Evolutionary conservation across 2,329 filamentous ascomycete genomes (phyloP).

Genomic region (Camillea tinctor): DNA sequence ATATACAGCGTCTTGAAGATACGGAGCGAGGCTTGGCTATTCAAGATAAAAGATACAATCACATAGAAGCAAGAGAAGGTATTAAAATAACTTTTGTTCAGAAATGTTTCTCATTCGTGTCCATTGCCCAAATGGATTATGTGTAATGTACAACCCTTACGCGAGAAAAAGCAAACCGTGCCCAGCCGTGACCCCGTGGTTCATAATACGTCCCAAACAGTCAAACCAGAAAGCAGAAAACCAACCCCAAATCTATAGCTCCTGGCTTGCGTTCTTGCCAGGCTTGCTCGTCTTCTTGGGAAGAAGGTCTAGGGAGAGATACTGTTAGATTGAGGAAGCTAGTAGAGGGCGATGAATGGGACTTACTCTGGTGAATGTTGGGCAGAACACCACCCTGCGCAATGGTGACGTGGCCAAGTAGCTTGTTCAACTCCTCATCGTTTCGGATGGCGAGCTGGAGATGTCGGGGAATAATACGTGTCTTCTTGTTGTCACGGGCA

Average conservation of each 20-base stretch:
- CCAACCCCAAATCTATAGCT: slow-evolving; percentile 67
- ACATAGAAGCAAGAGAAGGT: neutral
- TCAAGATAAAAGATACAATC: neutral
- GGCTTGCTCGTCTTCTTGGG: slow-evolving; percentile 99
- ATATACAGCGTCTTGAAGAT: too few species aligned
- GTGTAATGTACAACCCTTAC: slow-evolving; percentile 66
- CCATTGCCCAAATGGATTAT: slow-evolving; percentile 66
- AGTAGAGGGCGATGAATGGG: slow-evolving; percentile 23
- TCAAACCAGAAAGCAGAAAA: slow-evolving; percentile 62
- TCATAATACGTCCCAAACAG: slow-evolving; percentile 69
- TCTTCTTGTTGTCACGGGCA: slow-evolving; percentile 99
- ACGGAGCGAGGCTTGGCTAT: too few species aligned
- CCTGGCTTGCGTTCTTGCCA: slow-evolving; percentile 89
- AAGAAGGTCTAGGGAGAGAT: slow-evolving; percentile 70
- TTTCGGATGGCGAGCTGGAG: slow-evolving; percentile 99
- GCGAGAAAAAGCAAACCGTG: slow-evolving; percentile 62
- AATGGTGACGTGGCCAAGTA: slow-evolving; percentile 92
- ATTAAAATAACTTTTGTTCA: slow-evolving; percentile 35
- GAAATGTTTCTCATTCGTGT: slow-evolving; percentile 61
- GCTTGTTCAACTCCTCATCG: slow-evolving; percentile 99
- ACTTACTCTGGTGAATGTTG: slow-evolving; percentile 96
- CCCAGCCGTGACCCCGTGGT: slow-evolving; percentile 79
- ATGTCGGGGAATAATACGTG: slow-evolving; percentile 98
- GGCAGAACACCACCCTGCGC: slow-evolving; percentile 95
- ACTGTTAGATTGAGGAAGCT: slow-evolving; percentile 37